Evolutionary conservation across 2,329 filamentous ascomycete species (phyloP).

Genomic region (Dactylellina sp.): DNA sequence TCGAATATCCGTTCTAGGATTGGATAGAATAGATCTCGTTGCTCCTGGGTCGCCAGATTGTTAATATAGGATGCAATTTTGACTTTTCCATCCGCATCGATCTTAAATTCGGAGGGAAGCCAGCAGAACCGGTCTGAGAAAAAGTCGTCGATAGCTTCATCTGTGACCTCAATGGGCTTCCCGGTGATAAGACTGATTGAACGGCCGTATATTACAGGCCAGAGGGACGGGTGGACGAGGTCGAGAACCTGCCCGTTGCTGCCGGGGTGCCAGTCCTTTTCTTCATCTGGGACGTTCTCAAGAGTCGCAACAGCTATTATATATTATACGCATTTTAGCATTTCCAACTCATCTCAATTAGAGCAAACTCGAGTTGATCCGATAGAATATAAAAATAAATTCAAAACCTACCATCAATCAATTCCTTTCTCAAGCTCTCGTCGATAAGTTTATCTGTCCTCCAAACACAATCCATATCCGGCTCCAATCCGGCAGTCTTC

Average conservation of each 20-base stretch:
- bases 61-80: constrained; percentile 53
- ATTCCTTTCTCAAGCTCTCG: constrained; percentile 24
- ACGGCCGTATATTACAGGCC: constrained; percentile 70
- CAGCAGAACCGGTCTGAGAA: constrained; percentile 47
- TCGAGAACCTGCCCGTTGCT: constrained; percentile 71
- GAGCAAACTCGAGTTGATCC: background rate
- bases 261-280: constrained; percentile 73
- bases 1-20: constrained; percentile 52
- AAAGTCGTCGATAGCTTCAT: constrained; percentile 20
- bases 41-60: constrained; percentile 26
- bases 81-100: constrained; percentile 37
- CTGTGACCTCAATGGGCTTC: constrained; percentile 38
- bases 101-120: constrained; percentile 47
- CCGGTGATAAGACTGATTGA: constrained; percentile 35
- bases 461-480: constrained; percentile 55
- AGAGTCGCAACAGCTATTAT: constrained; percentile 65
- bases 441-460: constrained; percentile 38
- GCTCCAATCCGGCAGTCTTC: constrained; percentile 29
- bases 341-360: background rate
- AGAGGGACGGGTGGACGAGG: constrained; percentile 74
- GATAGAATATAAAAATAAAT: too few relatives aligned
- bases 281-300: constrained; percentile 67
- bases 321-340: background rate
- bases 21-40: constrained; percentile 39
- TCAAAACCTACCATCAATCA: constrained; percentile 55